Base-by-base conservation (phyloP, 441 rosid species). In the Pelargonium cotyledonis region DNA sequence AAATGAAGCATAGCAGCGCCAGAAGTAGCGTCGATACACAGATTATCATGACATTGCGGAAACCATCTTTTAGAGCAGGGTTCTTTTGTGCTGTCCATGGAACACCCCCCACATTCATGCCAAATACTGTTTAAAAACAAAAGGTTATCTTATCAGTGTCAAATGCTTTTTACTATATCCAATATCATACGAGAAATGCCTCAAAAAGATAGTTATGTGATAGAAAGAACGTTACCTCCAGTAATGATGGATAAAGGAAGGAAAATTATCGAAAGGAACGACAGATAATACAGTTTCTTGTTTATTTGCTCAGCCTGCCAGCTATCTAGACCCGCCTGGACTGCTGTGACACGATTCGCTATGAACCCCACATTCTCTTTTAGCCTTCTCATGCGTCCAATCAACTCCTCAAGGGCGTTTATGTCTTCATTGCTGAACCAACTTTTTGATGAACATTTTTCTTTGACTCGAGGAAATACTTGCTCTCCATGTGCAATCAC, bases 101-200 rank as follows among this genome's bases (percentile, higher is more conserved):
- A 77, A 94, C 97, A 74, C 98, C 98, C 60, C 97, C 97, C 70
- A 94, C 99, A 11, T 91, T 91, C 99, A 94, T 94, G 68, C 97
- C 99, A 63, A 94, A 91, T 53, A 91, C 99, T 94, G 86, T 66
- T 57, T 63, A 3, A 31, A 46, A 65, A 31, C 38, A 31, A 31
- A 31, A 31, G 38, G 38, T 31, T 31, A 31, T 31, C 38, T 31
- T 31, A 31, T 31, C 38, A 0, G 38, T 31, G 5, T 31, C 38
- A 31, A 31, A 31, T 3, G 38, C 5, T 31, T 31, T 31, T 31
- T 4, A 31, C 38, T 31, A 4, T 31, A 31, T 31, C 38, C 38
- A 31, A 31, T 31, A 31, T 31, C 38, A 31, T 31, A 31, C 5
- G 4, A 31, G 38, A 31, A 31, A 31, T 31, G 38, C 38, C 38